phyloP scores from a whole-genome alignment of 2,329 filamentous ascomycete species.

The Apiospora koreana region DNA sequence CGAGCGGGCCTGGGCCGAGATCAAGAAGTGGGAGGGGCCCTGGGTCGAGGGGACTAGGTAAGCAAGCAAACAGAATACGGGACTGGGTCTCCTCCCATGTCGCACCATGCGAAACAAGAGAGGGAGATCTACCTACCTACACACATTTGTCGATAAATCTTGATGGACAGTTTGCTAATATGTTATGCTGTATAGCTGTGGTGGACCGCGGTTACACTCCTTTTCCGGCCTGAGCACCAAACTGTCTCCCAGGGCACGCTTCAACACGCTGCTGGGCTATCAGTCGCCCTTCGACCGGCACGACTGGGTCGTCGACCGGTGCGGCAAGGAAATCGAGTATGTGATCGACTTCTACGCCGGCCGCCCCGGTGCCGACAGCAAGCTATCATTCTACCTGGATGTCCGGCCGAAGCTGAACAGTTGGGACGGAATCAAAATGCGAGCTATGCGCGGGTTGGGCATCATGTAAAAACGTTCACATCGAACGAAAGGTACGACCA shows the following conservation, averaged over 20 bases:
- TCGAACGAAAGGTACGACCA: neutral
- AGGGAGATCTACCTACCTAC: too few species aligned
- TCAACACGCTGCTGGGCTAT: conserved; percentile 87
- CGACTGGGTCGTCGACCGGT: conserved; percentile 95
- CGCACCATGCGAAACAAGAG: neutral
- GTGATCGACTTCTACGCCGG: conserved; percentile 98
- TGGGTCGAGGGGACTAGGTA: conserved; percentile 60
- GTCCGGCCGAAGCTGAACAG: conserved; percentile 69
- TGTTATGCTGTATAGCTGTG: conserved; percentile 48
- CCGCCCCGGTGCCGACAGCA: conserved; percentile 39
- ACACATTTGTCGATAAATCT: neutral
- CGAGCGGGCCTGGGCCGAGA: conserved; percentile 92
- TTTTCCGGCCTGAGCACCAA: conserved; percentile 73
- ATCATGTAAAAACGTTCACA: conserved; percentile 39
- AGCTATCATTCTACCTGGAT: conserved; percentile 66
- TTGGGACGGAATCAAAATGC: conserved; percentile 70
- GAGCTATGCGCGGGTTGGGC: conserved; percentile 52
- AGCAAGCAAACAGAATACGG: conserved; percentile 18
- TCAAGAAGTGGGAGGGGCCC: conserved; percentile 82
- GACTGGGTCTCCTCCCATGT: neutral
- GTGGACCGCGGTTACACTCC: conserved; percentile 78
- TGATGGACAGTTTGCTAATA: neutral
- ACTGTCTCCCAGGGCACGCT: conserved; percentile 79
- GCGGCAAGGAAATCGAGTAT: conserved; percentile 84
- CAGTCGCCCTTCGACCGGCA: conserved; percentile 91